Evolutionary conservation across 768 basidiomycete species (phyloP).

Genomic region (Gautieria morchelliformis): DNA sequence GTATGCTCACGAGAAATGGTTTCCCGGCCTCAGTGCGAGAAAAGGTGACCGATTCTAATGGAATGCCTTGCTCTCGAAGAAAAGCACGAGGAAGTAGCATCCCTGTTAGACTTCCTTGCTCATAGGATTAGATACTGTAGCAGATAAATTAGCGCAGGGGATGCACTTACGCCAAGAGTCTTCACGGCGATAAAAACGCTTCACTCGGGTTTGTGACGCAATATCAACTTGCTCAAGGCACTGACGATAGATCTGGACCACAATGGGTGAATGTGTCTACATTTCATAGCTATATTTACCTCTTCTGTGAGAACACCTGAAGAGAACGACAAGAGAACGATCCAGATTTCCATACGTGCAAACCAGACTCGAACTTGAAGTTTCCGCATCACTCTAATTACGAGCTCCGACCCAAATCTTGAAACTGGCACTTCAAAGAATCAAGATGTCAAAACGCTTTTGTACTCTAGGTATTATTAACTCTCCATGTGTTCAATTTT

Average conservation of each 20-base stretch:
- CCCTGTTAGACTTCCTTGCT: conserved; percentile 65
- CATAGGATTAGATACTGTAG: not conserved
- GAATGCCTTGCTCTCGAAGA: conserved; percentile 47
- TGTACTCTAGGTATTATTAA: conserved; percentile 5
- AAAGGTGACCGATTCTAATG: conserved; percentile 39
- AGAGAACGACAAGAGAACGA: not conserved
- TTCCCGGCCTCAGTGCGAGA: conserved; percentile 55
- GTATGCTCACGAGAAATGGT: conserved; percentile 57
- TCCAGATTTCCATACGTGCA: not conserved
- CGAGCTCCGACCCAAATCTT: not conserved
- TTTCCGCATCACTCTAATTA: not conserved
- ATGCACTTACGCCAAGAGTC: conserved; percentile 63
- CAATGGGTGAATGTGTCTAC: not conserved
- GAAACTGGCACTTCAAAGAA: too few species aligned
- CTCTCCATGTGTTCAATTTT: not conserved
- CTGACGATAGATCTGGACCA: conserved; percentile 47
- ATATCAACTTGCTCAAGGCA: conserved; percentile 51
- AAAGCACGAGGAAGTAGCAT: conserved; percentile 61
- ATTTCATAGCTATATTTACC: not conserved
- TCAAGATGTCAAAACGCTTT: conserved; percentile 3
- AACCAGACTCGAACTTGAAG: not conserved
- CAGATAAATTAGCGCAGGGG: too few species aligned
- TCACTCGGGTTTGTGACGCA: conserved; percentile 46
- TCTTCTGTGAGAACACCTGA: not conserved
- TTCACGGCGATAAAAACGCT: conserved; percentile 57